phyloP scores from a whole-genome alignment of 1,139 yeast genomes.

The Debaryomyces psychrophilus region DNA sequence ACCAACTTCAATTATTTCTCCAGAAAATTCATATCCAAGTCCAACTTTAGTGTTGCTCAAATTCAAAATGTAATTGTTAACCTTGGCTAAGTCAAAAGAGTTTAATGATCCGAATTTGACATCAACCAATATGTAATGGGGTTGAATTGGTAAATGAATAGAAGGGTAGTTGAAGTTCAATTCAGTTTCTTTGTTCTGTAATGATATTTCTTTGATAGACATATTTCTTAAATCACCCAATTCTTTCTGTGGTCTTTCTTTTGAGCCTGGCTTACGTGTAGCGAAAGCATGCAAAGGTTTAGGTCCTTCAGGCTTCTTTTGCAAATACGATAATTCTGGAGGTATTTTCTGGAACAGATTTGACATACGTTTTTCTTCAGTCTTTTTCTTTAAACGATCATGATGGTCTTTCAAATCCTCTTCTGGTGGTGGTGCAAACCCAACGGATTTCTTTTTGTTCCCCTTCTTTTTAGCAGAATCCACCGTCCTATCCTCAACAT shows the following conservation, averaged over 20 bases:
- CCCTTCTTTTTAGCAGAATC: background rate
- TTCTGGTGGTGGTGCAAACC: conserved; percentile 45
- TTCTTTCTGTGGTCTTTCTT: conserved; percentile 11
- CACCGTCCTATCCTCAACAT: background rate
- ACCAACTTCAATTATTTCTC: conserved; percentile 39
- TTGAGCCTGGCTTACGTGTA: background rate
- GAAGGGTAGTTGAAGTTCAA: conserved; percentile 47
- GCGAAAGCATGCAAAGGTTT: conserved; percentile 20
- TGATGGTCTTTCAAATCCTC: conserved; percentile 44
- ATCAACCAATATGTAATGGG: conserved; percentile 39
- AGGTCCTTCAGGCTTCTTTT: conserved; percentile 28
- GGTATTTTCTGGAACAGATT: conserved; percentile 49
- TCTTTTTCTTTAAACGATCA: conserved; percentile 26
- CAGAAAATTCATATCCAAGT: conserved; percentile 47
- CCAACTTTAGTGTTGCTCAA: conserved; percentile 44
- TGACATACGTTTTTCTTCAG: conserved; percentile 29
- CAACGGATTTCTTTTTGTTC: conserved; percentile 36
- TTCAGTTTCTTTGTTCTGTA: conserved; percentile 46
- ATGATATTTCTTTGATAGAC: conserved; percentile 46
- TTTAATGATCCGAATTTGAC: conserved; percentile 42
- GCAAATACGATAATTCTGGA: conserved; percentile 45
- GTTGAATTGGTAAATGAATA: conserved; percentile 38
- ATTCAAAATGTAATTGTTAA: conserved; percentile 40
- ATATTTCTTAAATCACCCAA: conserved; percentile 37
- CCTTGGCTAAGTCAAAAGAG: conserved; percentile 43